Evolutionary conservation across 257 asterid genomes (phyloP), one percentile per base, ranked within the genome.

Genomic region (Nemophila menziesii): DNA sequence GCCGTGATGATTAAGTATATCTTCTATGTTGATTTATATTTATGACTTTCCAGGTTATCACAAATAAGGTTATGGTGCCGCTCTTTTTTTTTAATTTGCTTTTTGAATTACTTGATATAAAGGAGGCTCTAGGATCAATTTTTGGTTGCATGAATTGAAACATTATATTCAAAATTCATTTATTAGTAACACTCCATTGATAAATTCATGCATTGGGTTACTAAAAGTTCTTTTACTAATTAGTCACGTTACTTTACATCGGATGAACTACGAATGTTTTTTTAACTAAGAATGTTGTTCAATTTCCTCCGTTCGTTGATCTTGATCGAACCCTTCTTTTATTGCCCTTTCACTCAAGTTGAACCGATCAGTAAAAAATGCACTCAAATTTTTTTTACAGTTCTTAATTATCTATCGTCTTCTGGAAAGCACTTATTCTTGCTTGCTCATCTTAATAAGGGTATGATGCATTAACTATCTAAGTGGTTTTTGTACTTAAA

Each of bases 281-380:
- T n/a, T n/a, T n/a, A n/a, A n/a, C n/a, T n/a, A n/a, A n/a, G n/a
- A n/a, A n/a, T n/a, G n/a, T 89, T 56, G 69, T 84, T 56, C 93
- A 78, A 39, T 84, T 89, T 62, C 96, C 98, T 0, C 43, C 84
- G 55, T 84, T 89, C 62, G 79, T 84, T 61, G 98, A 84, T 60
- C 72, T 89, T 41, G 86, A 83, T 24, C 78, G 70, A 43, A 66
- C 63, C 92, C 98, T 9, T 62, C 98, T 11, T 62, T 63, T 51
- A 57, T 72, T 33, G 95, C 92, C n/a, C 96, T 89, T 58, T 75
- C 92, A 37, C 75, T 69, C 98, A 84, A 59, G 71, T 56, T 42
- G 98, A 89, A 60, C 67, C 86, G 18, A 68, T 89, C 51, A 86
- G 96, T 20, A 80, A 71, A 64, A 78, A 80, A 59, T 78, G 94